Conservation (phyloP, 148 eudicot species). For the Chenopodium album region DNA sequence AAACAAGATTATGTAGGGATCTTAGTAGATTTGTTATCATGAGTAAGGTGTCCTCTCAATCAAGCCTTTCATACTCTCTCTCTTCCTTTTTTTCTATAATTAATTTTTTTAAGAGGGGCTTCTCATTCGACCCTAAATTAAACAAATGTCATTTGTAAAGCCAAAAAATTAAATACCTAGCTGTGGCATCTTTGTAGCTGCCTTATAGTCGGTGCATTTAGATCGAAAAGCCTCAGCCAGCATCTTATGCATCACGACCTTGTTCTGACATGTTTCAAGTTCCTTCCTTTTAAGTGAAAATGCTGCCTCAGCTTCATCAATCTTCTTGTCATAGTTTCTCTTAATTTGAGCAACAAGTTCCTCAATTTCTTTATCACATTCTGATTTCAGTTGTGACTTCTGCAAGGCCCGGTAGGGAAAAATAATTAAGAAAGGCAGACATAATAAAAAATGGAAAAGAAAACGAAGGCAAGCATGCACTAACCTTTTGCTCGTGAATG, state of each 20-base stretch:
- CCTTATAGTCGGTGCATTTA: slow-evolving; percentile 55
- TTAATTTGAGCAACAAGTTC: slow-evolving; percentile 50
- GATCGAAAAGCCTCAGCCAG: slow-evolving; percentile 70
- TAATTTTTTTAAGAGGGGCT: no score
- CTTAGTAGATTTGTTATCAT: no score
- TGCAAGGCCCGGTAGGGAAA: slow-evolving; percentile 27
- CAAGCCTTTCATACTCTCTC: no score
- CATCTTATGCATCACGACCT: slow-evolving; percentile 55
- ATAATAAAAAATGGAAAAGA: background rate
- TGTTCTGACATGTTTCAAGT: slow-evolving; percentile 44
- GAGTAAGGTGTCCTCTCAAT: no score
- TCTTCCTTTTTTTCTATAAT: no score
- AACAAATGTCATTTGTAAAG: background rate
- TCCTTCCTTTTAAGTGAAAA: slow-evolving; percentile 51
- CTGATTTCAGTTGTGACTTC: slow-evolving; percentile 50
- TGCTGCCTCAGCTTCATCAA: slow-evolving; percentile 54
- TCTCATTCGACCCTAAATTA: background rate
- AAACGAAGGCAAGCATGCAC: slow-evolving; percentile 15
- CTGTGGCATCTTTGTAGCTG: slow-evolving; percentile 40
- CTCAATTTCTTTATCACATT: slow-evolving; percentile 69
- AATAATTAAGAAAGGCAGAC: slow-evolving; percentile 11
- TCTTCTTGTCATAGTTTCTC: slow-evolving; percentile 49
- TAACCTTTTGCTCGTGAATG: slow-evolving; percentile 50
- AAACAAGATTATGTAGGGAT: no score
- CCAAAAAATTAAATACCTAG: slow-evolving; percentile 41